Evolutionary conservation across 805 yeast genomes (phyloP), one percentile per base, ranked within the genome.

Genomic region (Kockiozyma suomiensis): DNA sequence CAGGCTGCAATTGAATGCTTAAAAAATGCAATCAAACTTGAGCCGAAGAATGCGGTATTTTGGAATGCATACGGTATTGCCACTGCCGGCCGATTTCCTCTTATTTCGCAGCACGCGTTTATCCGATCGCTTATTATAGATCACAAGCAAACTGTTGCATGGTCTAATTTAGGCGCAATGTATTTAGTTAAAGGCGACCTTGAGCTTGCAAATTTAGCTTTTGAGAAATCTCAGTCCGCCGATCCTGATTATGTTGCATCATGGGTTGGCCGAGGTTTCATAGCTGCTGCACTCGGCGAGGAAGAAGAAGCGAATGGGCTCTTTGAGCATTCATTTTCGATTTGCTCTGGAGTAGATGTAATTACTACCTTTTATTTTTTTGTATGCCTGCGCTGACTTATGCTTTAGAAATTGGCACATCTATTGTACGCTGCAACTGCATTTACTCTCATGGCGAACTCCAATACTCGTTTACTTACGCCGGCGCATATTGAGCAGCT

Each of bases 51-150:
- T 63, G 77, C 87, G 1, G 84, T 81, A 19, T 84, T 84, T 59
- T 94, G 99, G 99, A 78, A 83, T 54, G 86, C 88, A 0, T 77
- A 93, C 30, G 99, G 98, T 13, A 81, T 87, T 58, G 87, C 91
- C 0, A 82, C 90, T 6, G 79, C 85, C 56, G 75, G 83, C 2
- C 73, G 78, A 3, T 87, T 84, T 65, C 85, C 93, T 0, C 80
- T 82, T 50, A 87, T 90, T 5, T 79, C 97, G 0, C 99, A 94
- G 73, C 99, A 94, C 74, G 90, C 97, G 72, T 90, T 88, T 68
- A 88, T 94, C 67, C 87, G 89, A 64, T 92, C 97, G 0, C 75
- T 85, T 1, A 79, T 88, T 0, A 73, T 91, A 41, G 86, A 88
- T 50, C 82, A 88, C 5, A 82, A 83, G 54, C 88, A 88, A 57